These are phyloP conservation scores for Curvularia hawaiiensis DNA, from an alignment of 2,329 filamentous ascomycete species.

Conservation along the genomic window DNA sequence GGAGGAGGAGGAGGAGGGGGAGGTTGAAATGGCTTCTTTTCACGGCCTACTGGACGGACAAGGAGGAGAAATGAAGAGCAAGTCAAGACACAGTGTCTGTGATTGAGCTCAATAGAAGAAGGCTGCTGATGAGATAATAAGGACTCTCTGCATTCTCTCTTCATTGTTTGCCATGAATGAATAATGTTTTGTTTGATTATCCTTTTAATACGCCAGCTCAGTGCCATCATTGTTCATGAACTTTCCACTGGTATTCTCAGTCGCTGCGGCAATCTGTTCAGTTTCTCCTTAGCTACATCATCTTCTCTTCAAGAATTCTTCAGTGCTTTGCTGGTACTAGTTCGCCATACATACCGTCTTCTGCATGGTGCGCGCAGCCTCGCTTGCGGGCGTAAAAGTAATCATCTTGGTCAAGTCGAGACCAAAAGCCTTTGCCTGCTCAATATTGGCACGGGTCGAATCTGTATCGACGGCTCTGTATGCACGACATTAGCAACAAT, in stretches of 20 bases:
- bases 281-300: neutral
- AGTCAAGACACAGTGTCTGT: neutral
- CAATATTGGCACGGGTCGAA: neutral
- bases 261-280: slow-evolving; percentile 1
- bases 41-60: too few relatives aligned
- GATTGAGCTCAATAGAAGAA: neutral
- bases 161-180: neutral
- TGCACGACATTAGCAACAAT: neutral
- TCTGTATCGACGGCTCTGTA: neutral
- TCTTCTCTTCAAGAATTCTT: neutral
- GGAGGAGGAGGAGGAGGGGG: too few relatives aligned
- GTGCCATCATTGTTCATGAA: neutral
- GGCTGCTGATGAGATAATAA: neutral
- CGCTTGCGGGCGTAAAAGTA: neutral
- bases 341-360: neutral
- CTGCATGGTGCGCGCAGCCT: neutral
- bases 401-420: neutral
- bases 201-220: neutral
- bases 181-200: neutral
- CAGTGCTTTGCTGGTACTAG: neutral
- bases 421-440: neutral
- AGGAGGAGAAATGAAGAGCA: too few relatives aligned
- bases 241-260: neutral
- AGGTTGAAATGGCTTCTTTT: too few relatives aligned
- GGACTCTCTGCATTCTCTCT: neutral